A percentile compares a stretch with the other conserved stretches of the same genome.
phyloP scores from a whole-genome alignment of 148 eudicot genomes.

The Pharnaceum exiguum region DNA sequence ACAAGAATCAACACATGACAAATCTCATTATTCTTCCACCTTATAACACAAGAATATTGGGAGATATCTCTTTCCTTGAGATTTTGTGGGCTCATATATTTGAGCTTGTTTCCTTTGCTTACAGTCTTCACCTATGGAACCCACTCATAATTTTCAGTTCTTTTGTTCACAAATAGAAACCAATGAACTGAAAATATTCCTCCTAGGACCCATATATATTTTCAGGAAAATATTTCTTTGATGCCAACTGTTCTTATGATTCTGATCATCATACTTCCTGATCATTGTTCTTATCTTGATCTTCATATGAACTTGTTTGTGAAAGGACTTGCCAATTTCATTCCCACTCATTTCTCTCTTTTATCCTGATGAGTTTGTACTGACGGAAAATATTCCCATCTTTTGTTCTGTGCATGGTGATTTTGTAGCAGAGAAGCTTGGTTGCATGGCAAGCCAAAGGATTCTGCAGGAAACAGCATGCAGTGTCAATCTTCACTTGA shows the following conservation, averaged over 20 bases:
- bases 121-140: slow-evolving; percentile 14
- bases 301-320: background rate
- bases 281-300: background rate
- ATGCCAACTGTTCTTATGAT: background rate
- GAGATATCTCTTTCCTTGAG: slow-evolving; percentile 35
- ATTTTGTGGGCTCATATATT: slow-evolving; percentile 54
- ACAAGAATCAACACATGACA: slow-evolving; percentile 19
- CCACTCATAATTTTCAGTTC: background rate
- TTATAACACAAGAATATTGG: slow-evolving; percentile 18
- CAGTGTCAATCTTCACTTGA: slow-evolving; percentile 64
- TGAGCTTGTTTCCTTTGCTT: background rate
- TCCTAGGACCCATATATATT: slow-evolving; percentile 2
- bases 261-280: background rate
- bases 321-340: background rate
- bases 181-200: slow-evolving; percentile 14
- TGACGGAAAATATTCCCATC: slow-evolving; percentile 29
- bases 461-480: slow-evolving; percentile 43
- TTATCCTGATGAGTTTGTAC: slow-evolving; percentile 21
- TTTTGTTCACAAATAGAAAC: background rate
- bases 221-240: background rate
- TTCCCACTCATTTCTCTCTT: slow-evolving; percentile 6
- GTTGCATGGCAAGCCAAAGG: slow-evolving; percentile 71
- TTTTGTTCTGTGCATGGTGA: slow-evolving; percentile 8
- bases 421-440: slow-evolving; percentile 85
- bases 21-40: background rate